These are phyloP conservation scores for Botrytis medusae DNA, from an alignment of 2,329 filamentous ascomycete genomes.

Conservation along the genomic window DNA sequence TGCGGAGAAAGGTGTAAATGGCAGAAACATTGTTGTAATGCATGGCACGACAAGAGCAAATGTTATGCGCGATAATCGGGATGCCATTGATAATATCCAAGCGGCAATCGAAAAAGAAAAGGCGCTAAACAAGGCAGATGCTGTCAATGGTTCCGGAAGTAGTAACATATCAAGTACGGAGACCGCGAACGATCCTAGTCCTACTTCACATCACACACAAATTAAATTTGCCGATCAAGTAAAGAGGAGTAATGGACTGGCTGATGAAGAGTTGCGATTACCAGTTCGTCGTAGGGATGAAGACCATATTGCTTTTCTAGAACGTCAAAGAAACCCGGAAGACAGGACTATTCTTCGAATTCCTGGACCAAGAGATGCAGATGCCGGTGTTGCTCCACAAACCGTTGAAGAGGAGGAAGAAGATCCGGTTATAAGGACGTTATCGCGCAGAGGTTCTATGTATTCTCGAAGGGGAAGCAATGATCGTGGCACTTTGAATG, in stretches of 20 bases:
- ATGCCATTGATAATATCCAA: slow-evolving; percentile 40
- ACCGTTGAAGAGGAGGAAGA: slow-evolving; percentile 46
- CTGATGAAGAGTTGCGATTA: slow-evolving; percentile 51
- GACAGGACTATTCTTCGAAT: slow-evolving; percentile 79
- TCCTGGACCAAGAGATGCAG: slow-evolving; percentile 86
- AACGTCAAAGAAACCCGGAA: slow-evolving; percentile 74
- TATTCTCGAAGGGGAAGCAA: slow-evolving; percentile 24
- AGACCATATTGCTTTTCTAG: slow-evolving; percentile 83
- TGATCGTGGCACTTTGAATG: slow-evolving; percentile 22
- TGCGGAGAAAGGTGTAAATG: slow-evolving; percentile 60
- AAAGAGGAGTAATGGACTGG: slow-evolving; percentile 56
- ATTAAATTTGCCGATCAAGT: slow-evolving; percentile 69
- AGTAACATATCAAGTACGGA: slow-evolving; percentile 27
- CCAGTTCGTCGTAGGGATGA: slow-evolving; percentile 59
- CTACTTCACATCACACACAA: slow-evolving; percentile 28
- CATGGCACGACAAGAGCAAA: slow-evolving; percentile 54
- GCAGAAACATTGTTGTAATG: slow-evolving; percentile 65
- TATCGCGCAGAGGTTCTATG: slow-evolving; percentile 30
- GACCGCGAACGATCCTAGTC: slow-evolving; percentile 19
- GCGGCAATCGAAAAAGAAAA: slow-evolving; percentile 28
- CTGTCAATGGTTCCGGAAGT: slow-evolving; percentile 25
- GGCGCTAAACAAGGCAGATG: slow-evolving; percentile 26
- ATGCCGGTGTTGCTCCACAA: slow-evolving; percentile 73
- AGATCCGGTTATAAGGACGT: slow-evolving; percentile 27
- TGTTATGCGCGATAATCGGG: slow-evolving; percentile 59